These are phyloP conservation scores for Peronosclerospora sorghi DNA, from an alignment of 352 stramenopile species.

Conservation along the genomic window DNA sequence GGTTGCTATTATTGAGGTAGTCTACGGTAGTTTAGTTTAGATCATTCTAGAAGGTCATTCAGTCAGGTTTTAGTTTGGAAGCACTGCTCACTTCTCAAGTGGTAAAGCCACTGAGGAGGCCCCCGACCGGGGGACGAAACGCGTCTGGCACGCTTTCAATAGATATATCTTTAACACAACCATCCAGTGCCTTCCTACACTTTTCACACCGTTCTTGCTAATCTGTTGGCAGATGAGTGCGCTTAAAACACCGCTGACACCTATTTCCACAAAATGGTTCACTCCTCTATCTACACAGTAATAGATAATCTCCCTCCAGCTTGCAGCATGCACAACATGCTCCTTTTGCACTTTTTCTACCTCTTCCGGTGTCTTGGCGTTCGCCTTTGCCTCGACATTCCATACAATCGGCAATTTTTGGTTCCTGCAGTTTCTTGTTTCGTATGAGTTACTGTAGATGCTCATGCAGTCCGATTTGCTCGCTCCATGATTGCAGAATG, in stretches of 20 bases:
- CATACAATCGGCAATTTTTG: constrained; percentile 60
- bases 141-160: no score
- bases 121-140: no score
- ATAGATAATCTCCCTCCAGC: constrained; percentile 75
- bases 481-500: constrained; percentile 73
- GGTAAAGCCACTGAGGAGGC: no score
- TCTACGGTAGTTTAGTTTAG: no score
- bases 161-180: no score
- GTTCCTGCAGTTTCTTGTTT: constrained; percentile 19
- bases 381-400: constrained; percentile 55
- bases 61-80: no score
- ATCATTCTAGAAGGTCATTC: no score
- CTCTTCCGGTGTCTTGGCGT: constrained; percentile 25
- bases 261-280: constrained; percentile 56
- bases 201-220: constrained; percentile 5
- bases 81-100: no score
- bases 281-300: constrained; percentile 40
- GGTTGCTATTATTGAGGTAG: no score
- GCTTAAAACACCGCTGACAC: constrained; percentile 54
- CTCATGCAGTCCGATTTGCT: constrained; percentile 29
- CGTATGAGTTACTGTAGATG: constrained; percentile 24
- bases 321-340: constrained; percentile 58
- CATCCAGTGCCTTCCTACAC: no score
- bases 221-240: constrained; percentile 70
- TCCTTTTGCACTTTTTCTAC: constrained; percentile 36